These are phyloP conservation scores for Colletotrichum tabaci DNA, from an alignment of 2,329 filamentous ascomycete genomes.

Conservation along the genomic window DNA sequence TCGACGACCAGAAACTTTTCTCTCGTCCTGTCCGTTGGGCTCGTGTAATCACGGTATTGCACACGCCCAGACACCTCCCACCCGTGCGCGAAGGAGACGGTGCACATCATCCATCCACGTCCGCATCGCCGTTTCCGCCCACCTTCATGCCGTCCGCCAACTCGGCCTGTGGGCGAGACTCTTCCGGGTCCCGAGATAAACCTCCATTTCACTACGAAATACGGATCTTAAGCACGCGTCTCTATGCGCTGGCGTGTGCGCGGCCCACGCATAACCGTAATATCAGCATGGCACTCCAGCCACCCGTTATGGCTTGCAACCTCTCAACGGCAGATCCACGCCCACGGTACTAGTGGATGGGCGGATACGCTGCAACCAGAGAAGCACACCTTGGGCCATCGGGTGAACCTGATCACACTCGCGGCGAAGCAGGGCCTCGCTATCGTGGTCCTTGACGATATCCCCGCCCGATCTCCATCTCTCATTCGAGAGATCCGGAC, in stretches of 20 bases:
- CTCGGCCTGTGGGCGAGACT: conserved; percentile 1
- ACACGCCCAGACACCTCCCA: conserved; percentile 1
- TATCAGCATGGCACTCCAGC: conserved; percentile 31
- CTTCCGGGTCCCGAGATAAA: conserved; percentile 19
- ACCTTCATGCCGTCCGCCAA: conserved; percentile 5
- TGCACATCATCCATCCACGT: conserved; percentile 17
- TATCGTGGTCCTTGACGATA: conserved; percentile 20
- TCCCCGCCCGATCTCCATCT: conserved; percentile 36
- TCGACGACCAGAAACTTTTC: not conserved
- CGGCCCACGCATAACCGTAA: conserved; percentile 29
- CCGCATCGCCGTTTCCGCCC: not conserved
- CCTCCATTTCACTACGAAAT: not conserved
- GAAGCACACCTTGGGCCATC: conserved; percentile 21
- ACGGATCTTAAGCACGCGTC: not conserved
- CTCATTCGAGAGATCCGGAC: conserved; percentile 12
- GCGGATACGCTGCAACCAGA: conserved; percentile 8
- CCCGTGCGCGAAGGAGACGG: conserved; percentile 8
- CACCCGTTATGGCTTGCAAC: conserved; percentile 14
- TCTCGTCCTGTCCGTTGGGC: not conserved
- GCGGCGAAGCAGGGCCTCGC: conserved; percentile 15
- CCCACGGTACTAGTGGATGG: not conserved
- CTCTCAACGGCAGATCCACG: not conserved
- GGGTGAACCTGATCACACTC: conserved; percentile 24
- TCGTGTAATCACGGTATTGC: not conserved
- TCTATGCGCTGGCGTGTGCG: not conserved